Evolutionary conservation across 2,329 filamentous ascomycete genomes (phyloP).

Genomic region (Alternaria sp.): DNA sequence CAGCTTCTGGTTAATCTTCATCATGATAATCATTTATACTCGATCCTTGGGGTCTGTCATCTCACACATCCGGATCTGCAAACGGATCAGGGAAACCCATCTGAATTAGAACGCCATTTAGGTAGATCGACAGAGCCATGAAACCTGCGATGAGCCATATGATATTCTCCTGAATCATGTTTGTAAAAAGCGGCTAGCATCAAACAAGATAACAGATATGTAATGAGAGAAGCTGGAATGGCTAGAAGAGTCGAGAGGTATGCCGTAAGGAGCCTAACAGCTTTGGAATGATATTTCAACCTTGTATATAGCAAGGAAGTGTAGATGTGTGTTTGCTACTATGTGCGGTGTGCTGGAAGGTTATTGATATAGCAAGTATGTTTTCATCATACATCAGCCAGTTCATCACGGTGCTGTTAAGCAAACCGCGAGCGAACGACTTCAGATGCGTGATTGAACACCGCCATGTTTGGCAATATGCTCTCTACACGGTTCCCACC

Average conservation of each 20-base stretch:
- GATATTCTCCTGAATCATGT: not conserved
- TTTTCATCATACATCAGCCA: not conserved
- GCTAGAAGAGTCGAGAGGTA: not conserved
- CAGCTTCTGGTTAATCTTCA: not conserved
- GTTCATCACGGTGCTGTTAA: not conserved
- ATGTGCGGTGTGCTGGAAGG: not conserved
- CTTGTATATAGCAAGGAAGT: not conserved
- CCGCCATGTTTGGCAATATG: not conserved
- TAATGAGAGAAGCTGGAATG: not conserved
- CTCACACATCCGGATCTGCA: not conserved
- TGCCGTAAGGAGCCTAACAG: not conserved
- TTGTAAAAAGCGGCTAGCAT: rapidly evolving
- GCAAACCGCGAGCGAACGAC: not conserved
- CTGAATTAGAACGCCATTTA: not conserved
- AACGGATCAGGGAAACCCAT: not conserved
- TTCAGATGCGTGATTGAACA: not conserved
- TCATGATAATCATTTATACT: not conserved
- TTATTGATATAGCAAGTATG: not conserved
- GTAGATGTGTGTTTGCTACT: not conserved
- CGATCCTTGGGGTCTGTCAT: not conserved
- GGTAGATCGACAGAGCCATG: not conserved
- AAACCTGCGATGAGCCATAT: not conserved
- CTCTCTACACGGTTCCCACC: not conserved
- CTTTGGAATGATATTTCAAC: not conserved
- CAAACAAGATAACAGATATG: not conserved